Evolutionary conservation across 768 basidiomycete species (phyloP), one percentile per base, ranked within the genome.

Genomic region (Sporobolomyces phaffii): DNA sequence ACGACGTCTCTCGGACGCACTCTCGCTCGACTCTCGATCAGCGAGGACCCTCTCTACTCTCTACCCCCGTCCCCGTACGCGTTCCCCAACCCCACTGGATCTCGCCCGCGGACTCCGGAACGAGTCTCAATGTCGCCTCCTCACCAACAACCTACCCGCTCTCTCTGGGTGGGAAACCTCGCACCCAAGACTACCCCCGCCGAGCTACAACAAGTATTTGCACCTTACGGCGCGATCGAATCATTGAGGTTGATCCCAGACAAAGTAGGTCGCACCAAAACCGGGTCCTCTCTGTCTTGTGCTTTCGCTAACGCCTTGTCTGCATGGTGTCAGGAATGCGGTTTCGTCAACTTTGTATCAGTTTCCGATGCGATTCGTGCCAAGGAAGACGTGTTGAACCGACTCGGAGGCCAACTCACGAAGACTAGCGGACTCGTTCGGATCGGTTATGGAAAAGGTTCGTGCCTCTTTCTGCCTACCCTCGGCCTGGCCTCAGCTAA

Each of bases 331-430:
- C 66, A 97, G 93, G 92, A 96, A 77, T 99, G 96, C 76, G 96
- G 94, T 13, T 99, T 99, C 77, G 94, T 99, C 76, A 99, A 99
- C 77, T 99, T 96, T 77, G 90, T 96, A 49, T 92, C 96, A 70
- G 88, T 90, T 76, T 83, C 49, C 1, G 94, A 98, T 77, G 94
- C 94, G n/a, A 87, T 98, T 70, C 86, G 91, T 64, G 96, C 96
- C 17, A 94, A 96, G 76, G 96, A 99, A 31, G 96, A 99, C 78
- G 93, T 99, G 44, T 82, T 96, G 60, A 97, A 94, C 77, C 86
- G 94, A 28, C 84, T 97, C 29, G 91, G 91, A 51, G 93, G 94
- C 10, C 76, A 78, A 41, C 53, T 74, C 41, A 68, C 66, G 29
- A 65, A 61, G 49, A 65, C 66, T 26, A 94, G 93, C 71, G 91